phyloP scores from a whole-genome alignment of 192 early-diverging fungal species.

The Coemansia sp. region DNA sequence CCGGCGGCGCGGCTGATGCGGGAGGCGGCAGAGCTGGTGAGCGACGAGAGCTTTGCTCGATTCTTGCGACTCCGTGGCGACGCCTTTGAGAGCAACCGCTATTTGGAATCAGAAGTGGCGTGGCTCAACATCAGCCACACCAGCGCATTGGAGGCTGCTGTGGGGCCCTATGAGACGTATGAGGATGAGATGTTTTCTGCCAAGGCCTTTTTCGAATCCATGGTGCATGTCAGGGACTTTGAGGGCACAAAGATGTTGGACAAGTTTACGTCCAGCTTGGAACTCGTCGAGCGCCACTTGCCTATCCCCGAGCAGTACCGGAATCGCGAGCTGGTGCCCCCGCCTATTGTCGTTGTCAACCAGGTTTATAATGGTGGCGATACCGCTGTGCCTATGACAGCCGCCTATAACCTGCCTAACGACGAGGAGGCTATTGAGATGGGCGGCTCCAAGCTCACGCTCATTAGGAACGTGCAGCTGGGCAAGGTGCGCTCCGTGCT shows the following conservation, averaged over 20 bases:
- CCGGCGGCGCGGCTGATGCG: conserved; percentile 57
- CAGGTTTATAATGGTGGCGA: conserved; percentile 72
- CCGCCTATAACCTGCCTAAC: conserved; percentile 77
- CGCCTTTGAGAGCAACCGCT: conserved; percentile 62
- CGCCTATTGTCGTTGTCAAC: conserved; percentile 74
- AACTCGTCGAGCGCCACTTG: conserved; percentile 63
- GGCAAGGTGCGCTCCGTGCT: conserved; percentile 67
- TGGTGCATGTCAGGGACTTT: conserved; percentile 67
- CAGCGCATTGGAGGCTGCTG: conserved; percentile 64
- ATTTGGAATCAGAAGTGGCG: conserved; percentile 64
- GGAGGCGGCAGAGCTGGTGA: conserved; percentile 59
- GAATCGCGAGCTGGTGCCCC: conserved; percentile 59
- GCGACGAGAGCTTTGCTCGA: conserved; percentile 54
- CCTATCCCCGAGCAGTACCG: conserved; percentile 67
- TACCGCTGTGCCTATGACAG: conserved; percentile 70
- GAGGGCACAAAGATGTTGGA: conserved; percentile 56
- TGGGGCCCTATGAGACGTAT: conserved; percentile 74
- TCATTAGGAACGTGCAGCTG: conserved; percentile 77
- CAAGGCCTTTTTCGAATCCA: conserved; percentile 69
- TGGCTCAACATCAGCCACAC: conserved; percentile 67
- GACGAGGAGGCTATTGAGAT: conserved; percentile 70
- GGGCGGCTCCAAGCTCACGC: conserved; percentile 66
- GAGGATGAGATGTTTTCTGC: conserved; percentile 64
- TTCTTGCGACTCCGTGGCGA: conserved; percentile 61
- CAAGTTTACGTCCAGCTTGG: conserved; percentile 63